phyloP scores from a whole-genome alignment of 345 rosid genomes.

The Crucihimalaya himalaica region DNA sequence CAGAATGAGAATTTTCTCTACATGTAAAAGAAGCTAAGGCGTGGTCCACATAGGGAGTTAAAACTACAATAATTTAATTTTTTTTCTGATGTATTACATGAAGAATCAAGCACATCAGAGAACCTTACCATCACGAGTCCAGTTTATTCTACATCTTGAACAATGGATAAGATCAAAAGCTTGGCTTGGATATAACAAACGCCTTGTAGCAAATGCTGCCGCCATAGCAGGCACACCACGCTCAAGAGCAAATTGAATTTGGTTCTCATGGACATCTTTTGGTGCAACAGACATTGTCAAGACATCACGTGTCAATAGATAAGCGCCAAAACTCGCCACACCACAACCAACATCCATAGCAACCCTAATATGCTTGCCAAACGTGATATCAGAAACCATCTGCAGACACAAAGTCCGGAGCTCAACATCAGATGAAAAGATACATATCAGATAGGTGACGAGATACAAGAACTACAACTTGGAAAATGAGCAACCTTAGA shows the following conservation, averaged over 20 bases:
- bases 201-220: constrained; percentile 92
- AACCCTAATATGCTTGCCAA: constrained; percentile 74
- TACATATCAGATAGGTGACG: not conserved
- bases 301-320: constrained; percentile 73
- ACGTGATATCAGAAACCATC: constrained; percentile 86
- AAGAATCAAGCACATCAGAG: constrained; percentile 27
- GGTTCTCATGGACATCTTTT: constrained; percentile 97
- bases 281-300: constrained; percentile 90
- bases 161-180: constrained; percentile 97
- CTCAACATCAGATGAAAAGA: constrained; percentile 24
- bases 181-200: constrained; percentile 87
- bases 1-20: constrained; percentile 13
- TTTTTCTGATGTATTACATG: not conserved
- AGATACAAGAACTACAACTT: not conserved
- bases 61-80: not conserved
- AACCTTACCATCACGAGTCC: constrained; percentile 93
- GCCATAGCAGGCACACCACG: constrained; percentile 99
- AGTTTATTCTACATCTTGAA: constrained; percentile 98
- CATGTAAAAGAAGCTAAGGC: constrained; percentile 4
- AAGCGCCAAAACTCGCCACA: constrained; percentile 99
- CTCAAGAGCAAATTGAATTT: constrained; percentile 98
- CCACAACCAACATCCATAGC: constrained; percentile 96
- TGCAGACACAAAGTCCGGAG: constrained; percentile 37
- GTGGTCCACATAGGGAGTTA: not conserved
- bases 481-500: constrained; percentile 52